Percentiles rank a stretch among this genome's conserved stretches.
Conservation (phyloP, 2,329 filamentous ascomycete genomes). For the Nigrograna mackinnonii region DNA sequence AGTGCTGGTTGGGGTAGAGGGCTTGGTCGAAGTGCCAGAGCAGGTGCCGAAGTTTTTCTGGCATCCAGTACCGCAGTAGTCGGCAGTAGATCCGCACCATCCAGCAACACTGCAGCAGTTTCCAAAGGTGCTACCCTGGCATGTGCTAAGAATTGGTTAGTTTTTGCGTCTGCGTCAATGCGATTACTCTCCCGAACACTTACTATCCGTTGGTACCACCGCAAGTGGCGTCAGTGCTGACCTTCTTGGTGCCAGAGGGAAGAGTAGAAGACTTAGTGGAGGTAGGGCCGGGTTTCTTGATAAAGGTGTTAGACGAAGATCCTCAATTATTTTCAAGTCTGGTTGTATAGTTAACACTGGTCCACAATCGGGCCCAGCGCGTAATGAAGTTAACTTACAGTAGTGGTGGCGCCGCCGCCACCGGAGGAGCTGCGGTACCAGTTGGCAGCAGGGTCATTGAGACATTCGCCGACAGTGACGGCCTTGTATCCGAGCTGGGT, state of each 20-base stretch:
- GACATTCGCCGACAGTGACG: constrained; percentile 53
- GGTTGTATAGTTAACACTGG: not conserved
- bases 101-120: not conserved
- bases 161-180: not conserved
- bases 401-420: constrained; percentile 31
- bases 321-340: not conserved
- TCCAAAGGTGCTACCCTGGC: not conserved
- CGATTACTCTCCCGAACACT: no score
- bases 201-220: not conserved
- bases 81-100: not conserved
- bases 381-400: constrained; percentile 10
- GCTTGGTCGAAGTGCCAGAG: not conserved
- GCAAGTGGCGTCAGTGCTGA: not conserved
- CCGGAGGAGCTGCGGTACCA: constrained; percentile 51
- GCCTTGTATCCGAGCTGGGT: constrained; percentile 46
- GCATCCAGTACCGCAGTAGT: not conserved
- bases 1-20: not conserved
- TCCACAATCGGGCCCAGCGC: constrained; percentile 2
- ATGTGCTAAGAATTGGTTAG: not conserved
- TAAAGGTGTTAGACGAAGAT: constrained; percentile 4
- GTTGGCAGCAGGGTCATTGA: constrained; percentile 49
- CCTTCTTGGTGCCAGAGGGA: constrained; percentile 13
- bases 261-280: constrained; percentile 17
- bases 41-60: not conserved
- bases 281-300: constrained; percentile 23